Conservation (phyloP, 2,329 filamentous ascomycete species). For the Fusarium goolgardi region DNA sequence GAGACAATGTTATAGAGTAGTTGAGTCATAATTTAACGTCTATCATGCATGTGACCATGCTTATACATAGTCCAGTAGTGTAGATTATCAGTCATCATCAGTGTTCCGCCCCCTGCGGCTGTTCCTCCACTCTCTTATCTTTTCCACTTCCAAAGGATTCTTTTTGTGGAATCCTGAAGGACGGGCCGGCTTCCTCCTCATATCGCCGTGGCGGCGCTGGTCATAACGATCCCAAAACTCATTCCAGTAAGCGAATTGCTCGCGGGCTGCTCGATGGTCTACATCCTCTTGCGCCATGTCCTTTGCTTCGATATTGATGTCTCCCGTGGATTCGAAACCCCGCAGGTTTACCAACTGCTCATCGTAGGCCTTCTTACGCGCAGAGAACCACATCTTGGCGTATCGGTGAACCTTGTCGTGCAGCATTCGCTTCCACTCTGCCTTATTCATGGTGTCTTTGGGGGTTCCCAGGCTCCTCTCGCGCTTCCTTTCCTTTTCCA, state of each 20-base stretch:
- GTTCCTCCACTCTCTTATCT: background rate
- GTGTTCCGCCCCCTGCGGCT: background rate
- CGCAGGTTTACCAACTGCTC: background rate
- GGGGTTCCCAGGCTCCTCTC: slow-evolving; percentile 34
- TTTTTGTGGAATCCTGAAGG: background rate
- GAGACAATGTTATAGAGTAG: background rate
- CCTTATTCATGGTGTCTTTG: slow-evolving; percentile 9
- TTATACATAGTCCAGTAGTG: slow-evolving; percentile 26
- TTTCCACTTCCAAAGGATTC: background rate
- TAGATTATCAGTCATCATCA: slow-evolving; percentile 27
- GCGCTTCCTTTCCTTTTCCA: slow-evolving; percentile 33
- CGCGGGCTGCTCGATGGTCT: slow-evolving; percentile 30
- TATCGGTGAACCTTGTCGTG: slow-evolving; percentile 39
- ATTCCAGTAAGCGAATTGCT: slow-evolving; percentile 43
- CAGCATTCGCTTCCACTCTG: slow-evolving; percentile 37
- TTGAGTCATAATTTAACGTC: background rate
- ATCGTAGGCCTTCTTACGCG: slow-evolving; percentile 22
- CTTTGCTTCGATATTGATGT: slow-evolving; percentile 14
- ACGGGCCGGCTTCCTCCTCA: background rate
- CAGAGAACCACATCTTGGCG: slow-evolving; percentile 39
- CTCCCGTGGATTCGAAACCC: background rate
- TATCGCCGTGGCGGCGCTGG: slow-evolving; percentile 27
- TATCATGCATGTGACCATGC: slow-evolving; percentile 27
- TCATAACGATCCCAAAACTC: slow-evolving; percentile 46
- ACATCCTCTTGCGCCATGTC: slow-evolving; percentile 13